A percentile compares a stretch with the other conserved stretches of the same genome.
Conservation (phyloP, 371 early-diverging fungal species). For the Capillidium rhysosporum region DNA sequence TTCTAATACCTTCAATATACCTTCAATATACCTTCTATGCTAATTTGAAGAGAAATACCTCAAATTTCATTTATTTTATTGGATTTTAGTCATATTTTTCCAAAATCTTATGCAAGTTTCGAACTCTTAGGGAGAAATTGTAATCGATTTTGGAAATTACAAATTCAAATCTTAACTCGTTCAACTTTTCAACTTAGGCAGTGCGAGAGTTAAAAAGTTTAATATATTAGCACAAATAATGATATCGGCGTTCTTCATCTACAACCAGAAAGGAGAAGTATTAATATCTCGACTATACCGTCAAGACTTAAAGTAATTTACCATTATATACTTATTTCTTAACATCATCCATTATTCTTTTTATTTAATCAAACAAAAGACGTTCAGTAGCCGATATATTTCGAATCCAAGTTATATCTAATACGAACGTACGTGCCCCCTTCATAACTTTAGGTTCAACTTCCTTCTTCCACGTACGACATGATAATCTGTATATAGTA, state of each 20-base stretch:
- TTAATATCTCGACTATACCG: conserved; percentile 88
- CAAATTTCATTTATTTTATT: no score
- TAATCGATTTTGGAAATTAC: no score
- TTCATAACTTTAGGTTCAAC: conserved; percentile 74
- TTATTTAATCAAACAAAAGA: no score
- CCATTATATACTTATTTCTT: neutral
- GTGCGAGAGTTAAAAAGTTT: no score
- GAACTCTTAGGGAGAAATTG: no score
- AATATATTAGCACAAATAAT: conserved; percentile 16
- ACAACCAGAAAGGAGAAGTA: conserved; percentile 94
- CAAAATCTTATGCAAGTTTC: no score
- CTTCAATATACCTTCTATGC: no score
- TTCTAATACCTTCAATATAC: no score
- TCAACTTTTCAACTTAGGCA: no score
- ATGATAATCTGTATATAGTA: conserved; percentile 75
- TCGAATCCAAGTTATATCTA: conserved; percentile 89
- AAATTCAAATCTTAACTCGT: no score
- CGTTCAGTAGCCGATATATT: conserved; percentile 89
- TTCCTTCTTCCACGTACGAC: conserved; percentile 72
- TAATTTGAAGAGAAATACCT: no score
- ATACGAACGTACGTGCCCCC: conserved; percentile 74
- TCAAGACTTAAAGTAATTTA: conserved; percentile 71
- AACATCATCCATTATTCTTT: neutral
- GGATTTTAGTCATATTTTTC: no score
- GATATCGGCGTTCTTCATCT: conserved; percentile 83